A percentile compares a stretch with the other conserved stretches of the same genome.
These are phyloP conservation scores for Solanum medicagineum DNA, from an alignment of 257 asterid species.

Conservation along the genomic window DNA sequence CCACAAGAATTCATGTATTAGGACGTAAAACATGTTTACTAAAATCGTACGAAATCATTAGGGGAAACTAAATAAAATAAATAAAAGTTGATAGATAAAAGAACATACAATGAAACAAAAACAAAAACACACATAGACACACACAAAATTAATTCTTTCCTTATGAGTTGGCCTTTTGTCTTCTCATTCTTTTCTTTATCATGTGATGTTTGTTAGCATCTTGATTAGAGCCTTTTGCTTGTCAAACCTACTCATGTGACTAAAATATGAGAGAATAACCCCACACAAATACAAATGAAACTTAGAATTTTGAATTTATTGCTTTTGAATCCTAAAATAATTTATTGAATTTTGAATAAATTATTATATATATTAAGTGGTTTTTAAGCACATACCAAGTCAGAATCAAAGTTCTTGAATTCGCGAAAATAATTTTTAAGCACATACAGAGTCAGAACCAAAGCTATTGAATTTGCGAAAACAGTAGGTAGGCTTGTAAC, in stretches of 20 bases:
- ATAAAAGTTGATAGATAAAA: neutral
- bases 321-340: neutral
- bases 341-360: neutral
- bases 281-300: neutral
- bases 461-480: neutral
- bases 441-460: too few relatives aligned
- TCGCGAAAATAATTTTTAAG: neutral
- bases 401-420: too few relatives aligned
- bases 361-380: neutral
- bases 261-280: neutral
- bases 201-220: conserved; percentile 5
- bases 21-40: neutral
- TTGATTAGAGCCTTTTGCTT: neutral
- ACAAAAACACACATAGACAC: neutral
- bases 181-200: neutral
- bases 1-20: neutral
- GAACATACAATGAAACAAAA: neutral
- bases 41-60: neutral
- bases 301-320: neutral
- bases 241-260: neutral
- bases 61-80: neutral
- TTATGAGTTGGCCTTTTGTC: conserved; percentile 1
- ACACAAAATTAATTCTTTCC: neutral
- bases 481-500: neutral
- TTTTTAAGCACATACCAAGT: neutral